A percentile compares a stretch with the other conserved stretches of the same genome.
These are phyloP conservation scores for Fulvia fulva DNA, from an alignment of 2,329 filamentous ascomycete genomes.

Conservation along the genomic window DNA sequence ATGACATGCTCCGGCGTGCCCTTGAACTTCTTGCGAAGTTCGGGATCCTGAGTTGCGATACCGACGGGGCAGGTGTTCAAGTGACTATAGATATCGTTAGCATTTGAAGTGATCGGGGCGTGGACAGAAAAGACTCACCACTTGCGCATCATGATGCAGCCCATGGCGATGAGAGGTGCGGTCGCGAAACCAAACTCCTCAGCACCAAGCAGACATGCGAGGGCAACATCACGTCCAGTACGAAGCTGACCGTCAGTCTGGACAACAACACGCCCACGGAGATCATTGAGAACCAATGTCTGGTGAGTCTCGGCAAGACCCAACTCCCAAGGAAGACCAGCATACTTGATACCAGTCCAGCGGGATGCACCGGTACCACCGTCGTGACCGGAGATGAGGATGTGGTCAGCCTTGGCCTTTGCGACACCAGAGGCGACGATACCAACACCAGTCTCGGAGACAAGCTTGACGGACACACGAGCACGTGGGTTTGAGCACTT, in stretches of 20 bases:
- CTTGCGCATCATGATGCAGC: slow-evolving; percentile 91
- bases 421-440: slow-evolving; percentile 97
- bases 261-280: slow-evolving; percentile 90
- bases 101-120: neutral
- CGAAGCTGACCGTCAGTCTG: slow-evolving; percentile 94
- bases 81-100: slow-evolving; percentile 27
- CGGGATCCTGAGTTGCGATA: slow-evolving; percentile 93
- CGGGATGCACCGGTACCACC: slow-evolving; percentile 93
- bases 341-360: slow-evolving; percentile 99
- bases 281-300: slow-evolving; percentile 90
- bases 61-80: slow-evolving; percentile 83
- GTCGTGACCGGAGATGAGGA: slow-evolving; percentile 93
- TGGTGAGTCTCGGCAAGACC: slow-evolving; percentile 97
- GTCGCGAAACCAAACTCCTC: slow-evolving; percentile 98
- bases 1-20: slow-evolving; percentile 95
- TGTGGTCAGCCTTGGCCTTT: slow-evolving; percentile 95
- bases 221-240: slow-evolving; percentile 88
- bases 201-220: slow-evolving; percentile 92
- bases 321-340: slow-evolving; percentile 92
- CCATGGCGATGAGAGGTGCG: slow-evolving; percentile 91
- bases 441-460: slow-evolving; percentile 94
- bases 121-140: slow-evolving; percentile 40
- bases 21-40: slow-evolving; percentile 86
- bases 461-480: slow-evolving; percentile 92
- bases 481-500: slow-evolving; percentile 94